Percentiles rank a stretch among this genome's conserved stretches.
phyloP scores from a whole-genome alignment of 148 eudicot species.

The Beta vulgaris region DNA sequence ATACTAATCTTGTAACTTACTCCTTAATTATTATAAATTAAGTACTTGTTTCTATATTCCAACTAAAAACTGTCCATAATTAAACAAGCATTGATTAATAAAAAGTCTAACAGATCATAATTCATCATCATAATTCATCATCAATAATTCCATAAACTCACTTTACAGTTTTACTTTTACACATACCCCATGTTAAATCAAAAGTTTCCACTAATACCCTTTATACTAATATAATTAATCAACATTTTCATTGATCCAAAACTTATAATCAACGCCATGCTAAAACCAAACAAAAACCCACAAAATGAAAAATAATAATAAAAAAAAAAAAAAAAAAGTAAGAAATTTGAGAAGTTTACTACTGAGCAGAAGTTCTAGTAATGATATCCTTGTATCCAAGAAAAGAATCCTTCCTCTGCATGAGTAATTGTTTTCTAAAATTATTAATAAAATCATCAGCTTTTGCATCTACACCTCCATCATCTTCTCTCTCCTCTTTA shows the following conservation, averaged over 20 bases:
- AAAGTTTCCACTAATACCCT: not conserved
- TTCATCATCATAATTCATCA: conserved; percentile 19
- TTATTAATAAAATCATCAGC: conserved; percentile 83
- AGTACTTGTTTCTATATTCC: too few relatives aligned
- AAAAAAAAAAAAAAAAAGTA: not conserved
- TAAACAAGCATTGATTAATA: not conserved
- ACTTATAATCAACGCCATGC: not conserved
- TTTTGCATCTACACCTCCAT: conserved; percentile 65
- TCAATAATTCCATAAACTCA: conserved; percentile 33
- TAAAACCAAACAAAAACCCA: not conserved
- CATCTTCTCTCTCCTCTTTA: conserved; percentile 30
- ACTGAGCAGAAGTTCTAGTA: conserved; percentile 41
- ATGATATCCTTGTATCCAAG: conserved; percentile 53
- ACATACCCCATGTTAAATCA: not conserved
- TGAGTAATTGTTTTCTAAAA: conserved; percentile 61
- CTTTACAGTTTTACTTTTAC: conserved; percentile 26
- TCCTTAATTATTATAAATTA: not conserved
- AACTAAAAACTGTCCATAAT: conserved; percentile 3
- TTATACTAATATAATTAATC: too few relatives aligned
- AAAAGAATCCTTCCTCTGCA: conserved; percentile 71
- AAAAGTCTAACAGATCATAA: conserved; percentile 16
- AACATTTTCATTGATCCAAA: conserved; percentile 11
- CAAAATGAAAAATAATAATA: not conserved
- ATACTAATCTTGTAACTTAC: not conserved
- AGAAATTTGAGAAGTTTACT: conserved; percentile 14